Evolutionary conservation across 2,329 filamentous ascomycete genomes (phyloP).

Genomic region (Exophiala aquamarina): DNA sequence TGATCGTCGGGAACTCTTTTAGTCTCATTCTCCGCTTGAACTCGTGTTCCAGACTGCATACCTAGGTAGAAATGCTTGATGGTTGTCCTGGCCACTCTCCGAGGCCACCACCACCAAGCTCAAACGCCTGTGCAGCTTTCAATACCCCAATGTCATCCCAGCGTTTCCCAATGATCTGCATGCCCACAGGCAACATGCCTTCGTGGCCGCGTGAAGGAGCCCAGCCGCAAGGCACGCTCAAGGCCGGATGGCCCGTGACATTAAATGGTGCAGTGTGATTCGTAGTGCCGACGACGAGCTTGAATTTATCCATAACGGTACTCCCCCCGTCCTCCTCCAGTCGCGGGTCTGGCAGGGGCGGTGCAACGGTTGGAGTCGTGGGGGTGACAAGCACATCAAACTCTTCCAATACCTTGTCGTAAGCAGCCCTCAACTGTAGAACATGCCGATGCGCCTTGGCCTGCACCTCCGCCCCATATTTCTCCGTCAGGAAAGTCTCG

Average conservation of each 20-base stretch:
- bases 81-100: slow-evolving; percentile 19
- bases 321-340: slow-evolving; percentile 27
- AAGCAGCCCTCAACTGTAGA: slow-evolving; percentile 48
- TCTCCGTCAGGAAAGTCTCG: slow-evolving; percentile 33
- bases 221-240: slow-evolving; percentile 49
- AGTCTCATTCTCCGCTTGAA: no score
- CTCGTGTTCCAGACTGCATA: no score
- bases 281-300: slow-evolving; percentile 46
- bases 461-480: slow-evolving; percentile 35
- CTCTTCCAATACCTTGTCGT: slow-evolving; percentile 44
- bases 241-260: slow-evolving; percentile 50
- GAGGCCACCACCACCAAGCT: slow-evolving; percentile 25
- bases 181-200: slow-evolving; percentile 50
- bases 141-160: slow-evolving; percentile 32
- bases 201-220: slow-evolving; percentile 34
- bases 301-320: slow-evolving; percentile 42
- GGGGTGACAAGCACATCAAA: slow-evolving; percentile 53
- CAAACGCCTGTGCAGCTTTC: slow-evolving; percentile 33
- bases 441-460: slow-evolving; percentile 50
- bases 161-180: slow-evolving; percentile 53
- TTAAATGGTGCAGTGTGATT: slow-evolving; percentile 51
- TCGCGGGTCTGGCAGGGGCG: slow-evolving; percentile 38
- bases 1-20: no score
- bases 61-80: not conserved
- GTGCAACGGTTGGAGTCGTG: slow-evolving; percentile 46